Conservation (phyloP, 495 filamentous ascomycete species). For the Filosporella fistucella region DNA sequence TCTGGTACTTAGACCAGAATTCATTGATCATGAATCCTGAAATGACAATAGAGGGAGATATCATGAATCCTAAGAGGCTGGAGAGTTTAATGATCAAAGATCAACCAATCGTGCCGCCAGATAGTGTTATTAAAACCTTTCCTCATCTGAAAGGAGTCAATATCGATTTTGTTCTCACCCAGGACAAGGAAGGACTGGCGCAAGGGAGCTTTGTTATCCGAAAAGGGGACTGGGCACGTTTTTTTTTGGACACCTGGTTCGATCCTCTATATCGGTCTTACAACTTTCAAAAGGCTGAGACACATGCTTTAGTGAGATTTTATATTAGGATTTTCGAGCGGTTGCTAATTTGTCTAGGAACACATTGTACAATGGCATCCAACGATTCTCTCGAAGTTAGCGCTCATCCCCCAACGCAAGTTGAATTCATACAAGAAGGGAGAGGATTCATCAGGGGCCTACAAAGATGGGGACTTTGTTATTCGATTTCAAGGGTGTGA, state of each 20-base stretch:
- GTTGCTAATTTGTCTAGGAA: slow-evolving; percentile 46
- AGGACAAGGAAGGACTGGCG: slow-evolving; percentile 78
- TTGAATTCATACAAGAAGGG: slow-evolving; percentile 67
- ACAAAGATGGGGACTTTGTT: slow-evolving; percentile 83
- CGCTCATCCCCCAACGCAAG: slow-evolving; percentile 74
- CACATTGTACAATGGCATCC: slow-evolving; percentile 97
- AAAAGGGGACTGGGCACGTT: slow-evolving; percentile 85
- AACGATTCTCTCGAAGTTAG: slow-evolving; percentile 87
- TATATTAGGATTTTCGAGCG: slow-evolving; percentile 1
- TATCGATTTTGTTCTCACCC: slow-evolving; percentile 79
- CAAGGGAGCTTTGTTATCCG: slow-evolving; percentile 74
- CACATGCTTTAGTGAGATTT: slow-evolving; percentile 75
- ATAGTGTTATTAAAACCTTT: slow-evolving; percentile 96
- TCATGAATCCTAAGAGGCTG: slow-evolving; percentile 62
- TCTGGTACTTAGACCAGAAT: slow-evolving; percentile 82
- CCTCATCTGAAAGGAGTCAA: slow-evolving; percentile 68
- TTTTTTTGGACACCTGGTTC: slow-evolving; percentile 94
- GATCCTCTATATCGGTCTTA: slow-evolving; percentile 90
- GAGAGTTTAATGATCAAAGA: slow-evolving; percentile 82
- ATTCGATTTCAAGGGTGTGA: slow-evolving; percentile 72
- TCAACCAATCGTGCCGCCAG: slow-evolving; percentile 83
- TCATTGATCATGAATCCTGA: slow-evolving; percentile 87
- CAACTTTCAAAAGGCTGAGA: slow-evolving; percentile 93
- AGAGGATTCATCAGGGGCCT: slow-evolving; percentile 40
- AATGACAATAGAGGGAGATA: slow-evolving; percentile 60